These are phyloP conservation scores for Cytospora leucostoma DNA, from an alignment of 2,329 filamentous ascomycete species.

Conservation along the genomic window DNA sequence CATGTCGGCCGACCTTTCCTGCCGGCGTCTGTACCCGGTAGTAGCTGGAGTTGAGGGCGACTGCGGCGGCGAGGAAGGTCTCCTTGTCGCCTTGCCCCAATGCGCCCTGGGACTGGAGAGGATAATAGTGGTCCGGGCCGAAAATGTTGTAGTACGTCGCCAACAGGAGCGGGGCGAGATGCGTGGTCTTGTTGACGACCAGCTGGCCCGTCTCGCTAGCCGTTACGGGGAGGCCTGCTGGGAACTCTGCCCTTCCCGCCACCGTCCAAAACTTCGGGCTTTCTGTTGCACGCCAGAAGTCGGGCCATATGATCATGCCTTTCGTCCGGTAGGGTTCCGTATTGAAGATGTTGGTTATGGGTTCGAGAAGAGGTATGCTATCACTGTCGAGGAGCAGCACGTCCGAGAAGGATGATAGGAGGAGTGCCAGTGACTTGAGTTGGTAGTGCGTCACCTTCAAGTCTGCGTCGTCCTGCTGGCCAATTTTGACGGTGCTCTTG, in stretches of 20 bases:
- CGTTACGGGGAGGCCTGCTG: conserved; percentile 32
- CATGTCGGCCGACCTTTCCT: conserved; percentile 37
- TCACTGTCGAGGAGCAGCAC: conserved; percentile 62
- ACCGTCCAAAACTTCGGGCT: conserved; percentile 49
- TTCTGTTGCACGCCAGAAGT: conserved; percentile 50
- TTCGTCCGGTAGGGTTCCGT: conserved; percentile 51
- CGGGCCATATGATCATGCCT: conserved; percentile 60
- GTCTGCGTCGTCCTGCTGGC: conserved; percentile 17
- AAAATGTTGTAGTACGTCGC: conserved; percentile 58
- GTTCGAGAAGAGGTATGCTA: conserved; percentile 48
- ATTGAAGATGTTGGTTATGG: conserved; percentile 46
- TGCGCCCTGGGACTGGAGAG: conserved; percentile 46
- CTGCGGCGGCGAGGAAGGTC: conserved; percentile 48
- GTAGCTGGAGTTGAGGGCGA: conserved; percentile 42
- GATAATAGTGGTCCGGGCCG: conserved; percentile 54
- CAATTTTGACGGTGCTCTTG: conserved; percentile 31
- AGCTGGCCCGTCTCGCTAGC: conserved; percentile 49
- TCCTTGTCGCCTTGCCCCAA: conserved; percentile 51
- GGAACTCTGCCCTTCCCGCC: conserved; percentile 36
- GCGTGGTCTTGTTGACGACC: conserved; percentile 49
- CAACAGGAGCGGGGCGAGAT: conserved; percentile 49
- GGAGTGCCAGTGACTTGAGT: conserved; percentile 57
- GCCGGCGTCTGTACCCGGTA: conserved; percentile 42
- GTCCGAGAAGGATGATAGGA: conserved; percentile 61
- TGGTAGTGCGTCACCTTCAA: conserved; percentile 43